These are phyloP conservation scores for Oidiodendron maius DNA, from an alignment of 495 filamentous ascomycete genomes.

Conservation along the genomic window DNA sequence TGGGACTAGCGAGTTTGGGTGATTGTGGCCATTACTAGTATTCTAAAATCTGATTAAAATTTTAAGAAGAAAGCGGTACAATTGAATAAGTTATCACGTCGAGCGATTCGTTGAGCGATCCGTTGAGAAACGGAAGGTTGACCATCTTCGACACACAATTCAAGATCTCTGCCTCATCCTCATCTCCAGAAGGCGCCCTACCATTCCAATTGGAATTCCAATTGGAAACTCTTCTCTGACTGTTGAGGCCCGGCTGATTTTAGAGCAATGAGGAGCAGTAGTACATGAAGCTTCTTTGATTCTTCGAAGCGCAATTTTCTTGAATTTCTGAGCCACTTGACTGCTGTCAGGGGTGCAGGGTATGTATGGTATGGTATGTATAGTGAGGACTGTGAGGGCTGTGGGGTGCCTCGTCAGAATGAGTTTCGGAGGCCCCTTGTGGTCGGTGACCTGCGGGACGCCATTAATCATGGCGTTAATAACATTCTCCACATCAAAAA, in stretches of 20 bases:
- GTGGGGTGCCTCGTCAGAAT: too few species aligned
- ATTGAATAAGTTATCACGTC: too few species aligned
- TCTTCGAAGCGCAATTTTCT: neutral
- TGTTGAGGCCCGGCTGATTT: neutral
- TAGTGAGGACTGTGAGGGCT: neutral
- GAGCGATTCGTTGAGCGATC: neutral
- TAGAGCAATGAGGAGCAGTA: neutral
- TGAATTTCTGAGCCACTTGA: neutral
- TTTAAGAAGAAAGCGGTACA: too few species aligned
- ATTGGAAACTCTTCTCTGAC: neutral
- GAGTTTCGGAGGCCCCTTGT: neutral
- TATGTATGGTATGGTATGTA: neutral
- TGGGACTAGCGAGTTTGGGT: too few species aligned
- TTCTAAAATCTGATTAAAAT: too few species aligned
- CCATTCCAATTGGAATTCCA: neutral
- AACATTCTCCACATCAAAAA: neutral
- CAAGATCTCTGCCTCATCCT: conserved; percentile 1
- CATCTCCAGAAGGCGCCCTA: neutral
- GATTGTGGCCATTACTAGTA: too few species aligned
- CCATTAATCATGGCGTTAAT: neutral
- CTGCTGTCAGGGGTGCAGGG: neutral
- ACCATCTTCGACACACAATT: conserved; percentile 2
- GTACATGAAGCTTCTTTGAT: neutral
- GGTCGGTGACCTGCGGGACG: neutral
- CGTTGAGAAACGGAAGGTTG: neutral